A percentile compares a stretch with the other conserved stretches of the same genome.
These are phyloP conservation scores for Jacaranda mimosifolia DNA, from an alignment of 257 asterid genomes.

Conservation along the genomic window DNA sequence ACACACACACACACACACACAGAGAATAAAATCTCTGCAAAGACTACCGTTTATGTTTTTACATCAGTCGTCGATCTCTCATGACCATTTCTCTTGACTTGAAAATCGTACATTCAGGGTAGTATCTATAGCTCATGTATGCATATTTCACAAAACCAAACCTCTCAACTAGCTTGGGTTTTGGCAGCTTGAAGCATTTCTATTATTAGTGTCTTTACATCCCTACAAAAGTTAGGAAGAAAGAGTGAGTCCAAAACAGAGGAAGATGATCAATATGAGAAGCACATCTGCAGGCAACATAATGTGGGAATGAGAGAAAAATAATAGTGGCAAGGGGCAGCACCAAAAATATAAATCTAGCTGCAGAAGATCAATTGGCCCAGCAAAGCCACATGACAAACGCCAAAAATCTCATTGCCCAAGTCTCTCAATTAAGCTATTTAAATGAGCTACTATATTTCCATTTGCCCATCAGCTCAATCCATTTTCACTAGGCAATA, in stretches of 20 bases:
- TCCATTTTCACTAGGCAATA: background rate
- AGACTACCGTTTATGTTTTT: background rate
- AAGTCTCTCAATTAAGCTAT: background rate
- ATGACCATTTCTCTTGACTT: background rate
- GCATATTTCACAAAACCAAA: background rate
- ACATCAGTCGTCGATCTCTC: background rate
- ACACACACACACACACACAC: background rate
- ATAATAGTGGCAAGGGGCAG: background rate
- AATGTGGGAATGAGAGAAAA: background rate
- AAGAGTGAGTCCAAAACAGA: background rate
- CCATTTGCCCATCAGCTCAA: background rate
- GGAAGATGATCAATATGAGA: background rate
- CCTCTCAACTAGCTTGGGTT: conserved; percentile 21
- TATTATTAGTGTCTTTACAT: conserved; percentile 45
- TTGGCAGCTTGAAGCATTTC: conserved; percentile 46
- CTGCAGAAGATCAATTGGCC: background rate
- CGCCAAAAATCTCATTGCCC: background rate
- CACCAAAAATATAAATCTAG: background rate
- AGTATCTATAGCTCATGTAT: background rate
- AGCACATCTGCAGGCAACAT: background rate
- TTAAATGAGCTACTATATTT: background rate
- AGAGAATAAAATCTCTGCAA: background rate
- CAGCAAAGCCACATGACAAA: background rate
- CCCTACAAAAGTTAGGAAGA: conserved; percentile 24
- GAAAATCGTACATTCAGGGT: background rate